Percentiles rank a stretch among this genome's conserved stretches.
Conservation (phyloP, 164 flowering plant genomes). For the Pachysandra terminalis region DNA sequence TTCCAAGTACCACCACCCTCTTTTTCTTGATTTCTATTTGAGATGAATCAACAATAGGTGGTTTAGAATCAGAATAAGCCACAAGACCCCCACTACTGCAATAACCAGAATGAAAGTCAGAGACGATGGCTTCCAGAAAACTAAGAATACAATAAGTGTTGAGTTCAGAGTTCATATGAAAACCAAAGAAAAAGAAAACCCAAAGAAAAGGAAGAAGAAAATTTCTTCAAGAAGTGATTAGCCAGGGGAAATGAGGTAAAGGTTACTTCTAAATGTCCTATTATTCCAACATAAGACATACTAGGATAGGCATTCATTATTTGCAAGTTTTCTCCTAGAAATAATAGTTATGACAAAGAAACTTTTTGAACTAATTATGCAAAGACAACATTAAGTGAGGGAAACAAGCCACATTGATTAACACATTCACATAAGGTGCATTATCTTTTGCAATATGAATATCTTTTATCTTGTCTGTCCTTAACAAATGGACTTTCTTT, state of each 20-base stretch:
- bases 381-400: not conserved
- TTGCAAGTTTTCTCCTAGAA: not conserved
- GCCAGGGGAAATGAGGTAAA: not conserved
- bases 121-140: not conserved
- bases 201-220: no score
- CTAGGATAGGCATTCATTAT: not conserved
- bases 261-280: no score
- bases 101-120: slow-evolving; percentile 7
- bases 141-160: not conserved
- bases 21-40: slow-evolving; percentile 47
- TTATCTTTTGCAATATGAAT: not conserved
- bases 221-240: not conserved
- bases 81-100: slow-evolving; percentile 72
- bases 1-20: slow-evolving; percentile 84
- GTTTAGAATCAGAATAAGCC: slow-evolving; percentile 55
- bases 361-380: not conserved
- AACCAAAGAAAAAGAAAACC: no score
- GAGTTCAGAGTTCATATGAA: not conserved
- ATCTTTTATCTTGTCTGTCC: not conserved
- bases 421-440: not conserved
- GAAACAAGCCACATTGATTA: not conserved
- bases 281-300: not conserved
- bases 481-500: not conserved
- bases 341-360: not conserved
- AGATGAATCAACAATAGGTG: slow-evolving; percentile 13